phyloP scores from a whole-genome alignment of 2,329 filamentous ascomycete genomes.

The Sclerotinia glacialis region DNA sequence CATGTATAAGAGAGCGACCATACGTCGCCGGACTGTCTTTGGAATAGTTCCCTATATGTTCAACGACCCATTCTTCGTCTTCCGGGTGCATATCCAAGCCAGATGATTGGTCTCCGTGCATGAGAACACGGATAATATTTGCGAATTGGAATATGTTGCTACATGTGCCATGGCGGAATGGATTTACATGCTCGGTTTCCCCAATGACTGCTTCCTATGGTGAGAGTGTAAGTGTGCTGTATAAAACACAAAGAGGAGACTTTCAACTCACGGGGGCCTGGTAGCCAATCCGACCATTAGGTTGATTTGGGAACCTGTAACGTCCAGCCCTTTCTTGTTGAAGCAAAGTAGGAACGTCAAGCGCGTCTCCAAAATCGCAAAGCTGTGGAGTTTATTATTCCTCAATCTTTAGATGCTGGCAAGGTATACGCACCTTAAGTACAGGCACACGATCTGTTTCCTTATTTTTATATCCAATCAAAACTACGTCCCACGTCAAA shows the following conservation, averaged over 20 bases:
- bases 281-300: neutral
- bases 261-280: neutral
- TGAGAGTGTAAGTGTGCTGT: neutral
- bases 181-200: neutral
- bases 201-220: neutral
- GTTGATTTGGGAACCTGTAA: neutral
- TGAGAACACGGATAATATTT: constrained; percentile 1
- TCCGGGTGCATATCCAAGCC: neutral
- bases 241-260: neutral
- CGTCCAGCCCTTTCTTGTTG: neutral
- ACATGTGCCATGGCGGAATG: constrained; percentile 6
- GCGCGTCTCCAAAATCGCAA: constrained; percentile 15
- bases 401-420: neutral
- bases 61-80: neutral
- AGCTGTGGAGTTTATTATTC: constrained; percentile 11
- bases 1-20: neutral
- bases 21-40: rapidly evolving
- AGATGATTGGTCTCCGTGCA: neutral
- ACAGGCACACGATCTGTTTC: neutral
- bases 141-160: constrained; percentile 17
- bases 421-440: constrained; percentile 7
- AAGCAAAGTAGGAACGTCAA: neutral
- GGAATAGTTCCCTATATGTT: neutral
- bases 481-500: neutral
- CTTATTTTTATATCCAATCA: neutral